A percentile compares a stretch with the other conserved stretches of the same genome.
Conservation (phyloP, 306 rosid species). For the Oemleria cerasiformis region DNA sequence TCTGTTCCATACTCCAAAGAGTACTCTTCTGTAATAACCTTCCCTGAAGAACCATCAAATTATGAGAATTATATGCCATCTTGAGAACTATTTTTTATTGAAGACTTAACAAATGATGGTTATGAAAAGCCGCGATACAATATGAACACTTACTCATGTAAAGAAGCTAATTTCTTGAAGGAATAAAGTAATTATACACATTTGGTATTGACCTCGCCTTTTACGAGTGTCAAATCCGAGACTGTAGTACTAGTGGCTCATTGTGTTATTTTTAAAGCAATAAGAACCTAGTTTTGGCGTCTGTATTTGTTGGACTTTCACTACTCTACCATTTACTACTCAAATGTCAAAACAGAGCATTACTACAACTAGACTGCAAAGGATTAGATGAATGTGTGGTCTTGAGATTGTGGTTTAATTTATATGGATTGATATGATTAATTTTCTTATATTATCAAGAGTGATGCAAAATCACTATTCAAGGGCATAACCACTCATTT, state of each 20-base stretch:
- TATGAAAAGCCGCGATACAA: not conserved
- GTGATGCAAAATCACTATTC: not conserved
- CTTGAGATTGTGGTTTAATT: not conserved
- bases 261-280: not conserved
- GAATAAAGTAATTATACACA: not conserved
- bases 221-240: no score
- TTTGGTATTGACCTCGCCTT: no score
- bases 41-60: constrained; percentile 47
- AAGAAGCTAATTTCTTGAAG: not conserved
- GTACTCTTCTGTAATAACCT: constrained; percentile 95
- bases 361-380: not conserved
- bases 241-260: no score
- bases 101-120: not conserved
- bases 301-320: not conserved
- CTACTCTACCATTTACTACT: not conserved
- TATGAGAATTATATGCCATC: not conserved
- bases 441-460: constrained; percentile 3
- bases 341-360: not conserved
- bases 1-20: constrained; percentile 96
- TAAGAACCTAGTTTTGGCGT: not conserved
- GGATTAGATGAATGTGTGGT: not conserved
- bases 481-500: not conserved
- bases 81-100: not conserved
- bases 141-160: not conserved
- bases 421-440: not conserved